Conservation (phyloP, 441 rosid genomes). For the Hura crepitans region DNA sequence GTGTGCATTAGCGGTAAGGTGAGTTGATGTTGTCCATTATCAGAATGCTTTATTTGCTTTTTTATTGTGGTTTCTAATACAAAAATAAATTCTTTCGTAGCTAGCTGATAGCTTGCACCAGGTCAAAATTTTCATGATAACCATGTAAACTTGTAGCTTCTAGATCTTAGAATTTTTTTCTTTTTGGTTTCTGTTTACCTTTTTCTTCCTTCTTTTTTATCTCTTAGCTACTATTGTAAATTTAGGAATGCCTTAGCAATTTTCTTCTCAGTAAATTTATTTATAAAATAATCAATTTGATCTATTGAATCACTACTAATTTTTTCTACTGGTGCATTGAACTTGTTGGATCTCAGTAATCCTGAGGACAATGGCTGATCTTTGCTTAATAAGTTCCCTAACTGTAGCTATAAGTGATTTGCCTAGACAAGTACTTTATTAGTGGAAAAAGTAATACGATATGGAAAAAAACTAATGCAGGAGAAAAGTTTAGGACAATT, state of each 20-base stretch:
- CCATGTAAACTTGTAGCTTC: neutral
- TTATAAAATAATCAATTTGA: neutral
- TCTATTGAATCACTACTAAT: too few species aligned
- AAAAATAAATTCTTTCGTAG: neutral
- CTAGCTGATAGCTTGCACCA: constrained; percentile 17
- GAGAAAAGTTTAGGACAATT: too few species aligned
- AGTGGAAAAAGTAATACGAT: neutral
- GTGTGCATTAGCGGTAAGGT: constrained; percentile 94
- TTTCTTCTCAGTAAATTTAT: neutral
- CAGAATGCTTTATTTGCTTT: constrained; percentile 14
- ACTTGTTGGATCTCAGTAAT: neutral
- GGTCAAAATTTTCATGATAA: neutral
- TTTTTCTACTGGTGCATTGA: neutral
- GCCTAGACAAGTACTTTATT: neutral
- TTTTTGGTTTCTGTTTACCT: neutral
- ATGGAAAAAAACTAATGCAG: too few species aligned
- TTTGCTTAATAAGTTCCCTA: neutral
- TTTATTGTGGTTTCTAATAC: constrained; percentile 13
- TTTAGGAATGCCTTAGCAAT: neutral
- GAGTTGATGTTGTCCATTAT: constrained; percentile 25
- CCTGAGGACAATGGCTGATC: neutral
- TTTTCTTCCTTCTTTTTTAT: neutral
- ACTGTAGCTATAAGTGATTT: neutral
- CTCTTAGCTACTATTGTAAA: neutral
- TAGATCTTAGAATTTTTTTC: neutral